phyloP scores from a whole-genome alignment of 164 flowering plant species.

The Vitis riparia region DNA sequence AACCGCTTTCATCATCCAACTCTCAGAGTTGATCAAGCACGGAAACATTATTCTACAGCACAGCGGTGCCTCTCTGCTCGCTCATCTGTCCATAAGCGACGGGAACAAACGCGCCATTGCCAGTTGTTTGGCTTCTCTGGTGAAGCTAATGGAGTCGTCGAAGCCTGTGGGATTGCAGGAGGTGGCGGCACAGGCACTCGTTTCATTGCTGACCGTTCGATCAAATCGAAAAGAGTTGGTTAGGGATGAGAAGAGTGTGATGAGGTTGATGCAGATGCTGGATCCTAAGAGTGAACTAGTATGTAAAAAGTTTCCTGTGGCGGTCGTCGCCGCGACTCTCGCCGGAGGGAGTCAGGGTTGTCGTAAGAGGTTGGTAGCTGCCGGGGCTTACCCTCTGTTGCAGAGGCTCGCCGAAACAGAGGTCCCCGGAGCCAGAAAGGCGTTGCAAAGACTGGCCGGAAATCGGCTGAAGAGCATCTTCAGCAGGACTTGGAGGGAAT shows the following conservation, averaged over 20 bases:
- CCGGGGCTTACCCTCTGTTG: constrained; percentile 58
- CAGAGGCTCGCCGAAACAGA: constrained; percentile 69
- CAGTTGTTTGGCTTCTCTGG: constrained; percentile 53
- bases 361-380: constrained; percentile 55
- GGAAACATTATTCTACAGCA: constrained; percentile 50
- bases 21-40: constrained; percentile 54
- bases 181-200: constrained; percentile 47
- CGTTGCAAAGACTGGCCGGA: constrained; percentile 61
- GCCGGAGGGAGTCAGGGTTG: constrained; percentile 53
- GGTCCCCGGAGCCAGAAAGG: constrained; percentile 74
- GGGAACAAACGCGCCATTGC: constrained; percentile 50
- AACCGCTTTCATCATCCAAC: constrained; percentile 38
- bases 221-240: constrained; percentile 68
- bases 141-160: constrained; percentile 66
- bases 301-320: constrained; percentile 54
- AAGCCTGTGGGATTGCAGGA: constrained; percentile 71
- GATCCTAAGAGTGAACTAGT: constrained; percentile 58
- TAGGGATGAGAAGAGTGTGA: constrained; percentile 72
- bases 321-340: constrained; percentile 44
- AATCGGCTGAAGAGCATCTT: constrained; percentile 65
- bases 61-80: constrained; percentile 43
- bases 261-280: constrained; percentile 59
- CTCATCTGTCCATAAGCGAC: constrained; percentile 47
- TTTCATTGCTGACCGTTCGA: constrained; percentile 47
- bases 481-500: constrained; percentile 64